A percentile compares a stretch with the other conserved stretches of the same genome.
phyloP scores from a whole-genome alignment of 768 basidiomycete species.

The Roridomyces roridus region DNA sequence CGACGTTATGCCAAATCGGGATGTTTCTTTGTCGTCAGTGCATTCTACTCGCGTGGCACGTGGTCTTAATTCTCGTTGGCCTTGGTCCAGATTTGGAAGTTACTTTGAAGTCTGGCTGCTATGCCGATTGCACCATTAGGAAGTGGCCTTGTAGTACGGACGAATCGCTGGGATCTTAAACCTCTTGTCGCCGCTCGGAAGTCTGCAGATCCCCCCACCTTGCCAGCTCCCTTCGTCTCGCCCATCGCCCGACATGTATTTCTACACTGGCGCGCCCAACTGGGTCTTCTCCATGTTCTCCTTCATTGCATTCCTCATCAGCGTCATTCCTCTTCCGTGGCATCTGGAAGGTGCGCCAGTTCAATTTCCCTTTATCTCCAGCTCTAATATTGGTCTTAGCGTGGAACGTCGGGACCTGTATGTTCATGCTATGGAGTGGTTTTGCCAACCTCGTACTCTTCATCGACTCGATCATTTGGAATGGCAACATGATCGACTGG shows the following conservation, averaged over 20 bases:
- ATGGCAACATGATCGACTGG: conserved; percentile 56
- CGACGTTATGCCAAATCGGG: no score
- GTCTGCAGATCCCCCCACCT: conserved; percentile 37
- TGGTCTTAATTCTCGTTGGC: no score
- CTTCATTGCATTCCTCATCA: conserved; percentile 64
- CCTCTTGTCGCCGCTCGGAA: conserved; percentile 27
- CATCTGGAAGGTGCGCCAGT: conserved; percentile 62
- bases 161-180: conserved; percentile 48
- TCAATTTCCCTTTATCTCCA: conserved; percentile 14
- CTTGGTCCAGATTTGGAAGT: no score
- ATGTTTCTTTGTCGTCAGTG: no score
- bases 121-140: no score
- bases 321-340: conserved; percentile 68
- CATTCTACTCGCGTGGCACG: no score
- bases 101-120: no score
- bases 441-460: conserved; percentile 62
- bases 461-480: conserved; percentile 78
- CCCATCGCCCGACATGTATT: conserved; percentile 24
- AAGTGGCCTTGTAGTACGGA: conserved; percentile 25
- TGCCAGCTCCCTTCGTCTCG: conserved; percentile 27
- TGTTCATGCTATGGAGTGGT: conserved; percentile 74
- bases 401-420: conserved; percentile 70
- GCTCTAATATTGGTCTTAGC: conserved; percentile 29
- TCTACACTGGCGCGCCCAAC: conserved; percentile 39
- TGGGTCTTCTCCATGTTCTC: conserved; percentile 54